Evolutionary conservation across 164 flowering plant species (phyloP).

Genomic region (Pachysandra terminalis): DNA sequence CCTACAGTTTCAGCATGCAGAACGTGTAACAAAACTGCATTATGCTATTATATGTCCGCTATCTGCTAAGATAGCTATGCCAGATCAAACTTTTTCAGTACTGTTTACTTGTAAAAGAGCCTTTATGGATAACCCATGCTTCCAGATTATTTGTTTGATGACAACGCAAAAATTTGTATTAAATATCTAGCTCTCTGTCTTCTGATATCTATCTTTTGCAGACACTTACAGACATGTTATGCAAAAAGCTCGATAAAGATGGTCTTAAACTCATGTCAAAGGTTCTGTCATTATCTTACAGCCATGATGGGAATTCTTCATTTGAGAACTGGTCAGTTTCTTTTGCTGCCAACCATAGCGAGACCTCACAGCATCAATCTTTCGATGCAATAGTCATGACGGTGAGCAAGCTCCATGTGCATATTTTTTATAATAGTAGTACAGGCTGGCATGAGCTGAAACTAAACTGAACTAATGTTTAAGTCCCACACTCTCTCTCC

Average conservation of each 20-base stretch:
- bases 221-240: slow-evolving; percentile 65
- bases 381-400: slow-evolving; percentile 95
- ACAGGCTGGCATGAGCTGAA: not conserved
- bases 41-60: too few relatives aligned
- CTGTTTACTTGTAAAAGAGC: not conserved
- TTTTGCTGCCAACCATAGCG: slow-evolving; percentile 34
- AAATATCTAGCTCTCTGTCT: not conserved
- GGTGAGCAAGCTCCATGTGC: slow-evolving; percentile 36
- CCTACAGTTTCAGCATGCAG: not conserved
- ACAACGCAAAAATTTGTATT: not conserved
- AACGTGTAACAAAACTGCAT: not conserved
- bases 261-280: slow-evolving; percentile 58
- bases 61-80: too few relatives aligned
- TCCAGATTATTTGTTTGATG: not conserved
- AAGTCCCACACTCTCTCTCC: not conserved
- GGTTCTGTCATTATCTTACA: slow-evolving; percentile 72
- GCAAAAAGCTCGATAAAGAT: slow-evolving; percentile 52
- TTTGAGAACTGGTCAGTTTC: slow-evolving; percentile 64
- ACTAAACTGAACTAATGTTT: too few relatives aligned
- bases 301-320: slow-evolving; percentile 33
- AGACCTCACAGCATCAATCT: slow-evolving; percentile 28
- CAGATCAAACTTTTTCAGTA: not conserved
- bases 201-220: slow-evolving; percentile 29
- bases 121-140: too few relatives aligned
- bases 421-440: not conserved